Base-by-base conservation (phyloP, 2,329 filamentous ascomycete species). In the Gliomastix tumulicola region DNA sequence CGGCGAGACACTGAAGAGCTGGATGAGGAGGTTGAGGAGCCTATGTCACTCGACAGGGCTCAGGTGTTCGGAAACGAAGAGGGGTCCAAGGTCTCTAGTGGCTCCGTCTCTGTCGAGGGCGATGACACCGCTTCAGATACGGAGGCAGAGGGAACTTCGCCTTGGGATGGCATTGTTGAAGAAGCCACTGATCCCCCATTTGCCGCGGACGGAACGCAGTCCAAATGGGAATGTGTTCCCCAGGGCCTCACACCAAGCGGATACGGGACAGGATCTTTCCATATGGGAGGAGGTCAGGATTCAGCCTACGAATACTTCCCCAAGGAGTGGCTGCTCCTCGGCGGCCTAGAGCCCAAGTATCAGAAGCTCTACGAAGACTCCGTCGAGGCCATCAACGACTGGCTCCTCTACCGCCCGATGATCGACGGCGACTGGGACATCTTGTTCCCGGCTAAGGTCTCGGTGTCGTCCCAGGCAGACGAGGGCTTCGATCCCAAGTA, bases 371-470 rank as follows among this genome's bases (percentile, higher is more conserved):
- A 94, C 53, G 69, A 82, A 40, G 75, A 74, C 39, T 74, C 79
- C 5, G 74, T 82, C 21, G 74, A 82, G 6, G 78, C 78, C 0
- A 76, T 82, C 23, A 83, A 84, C 45, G 71, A 87, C 44, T 73
- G 84, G 55, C 69, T 94, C 9, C 75, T 94, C 39, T 94, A 78
- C 60, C 74, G 82, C 6, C 88, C 88, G 1, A 83, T 92, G 76
- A 73, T 79, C 16, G 65, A 71, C 7, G 66, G 34, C 9, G 36
- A 75, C 36, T 74, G 74, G 35, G 76, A 90, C 41, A 74, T 92
- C n/a, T 69, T 92, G 4, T 78, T 92, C 42, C 76, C 84, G 0
- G 82, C 83, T 18, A 79, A 78, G 46, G 56, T 76, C n/a, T 20
- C 38, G 7, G 32, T 30, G 20, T 63, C 54, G 32, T 68, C 71